A percentile compares a stretch with the other conserved stretches of the same genome.
These are phyloP conservation scores for Oehlia diaphana DNA, from an alignment of 192 early-diverging fungal species.

Conservation along the genomic window DNA sequence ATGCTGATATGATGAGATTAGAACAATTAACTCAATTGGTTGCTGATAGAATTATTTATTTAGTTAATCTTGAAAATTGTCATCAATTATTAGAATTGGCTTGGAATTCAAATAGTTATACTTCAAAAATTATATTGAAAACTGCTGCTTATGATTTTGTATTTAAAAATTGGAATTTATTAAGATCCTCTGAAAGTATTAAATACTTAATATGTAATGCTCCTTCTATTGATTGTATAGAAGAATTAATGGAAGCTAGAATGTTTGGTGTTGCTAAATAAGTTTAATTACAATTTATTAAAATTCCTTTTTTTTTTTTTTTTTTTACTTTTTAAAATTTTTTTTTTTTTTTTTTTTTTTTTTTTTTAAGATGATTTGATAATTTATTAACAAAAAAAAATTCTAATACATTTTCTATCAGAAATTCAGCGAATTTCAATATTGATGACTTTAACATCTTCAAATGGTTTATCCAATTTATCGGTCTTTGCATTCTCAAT, in stretches of 20 bases:
- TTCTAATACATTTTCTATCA: background rate
- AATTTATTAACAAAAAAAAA: background rate
- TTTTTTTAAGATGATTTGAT: background rate
- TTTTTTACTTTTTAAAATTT: too few relatives aligned
- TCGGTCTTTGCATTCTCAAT: slow-evolving; percentile 84
- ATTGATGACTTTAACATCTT: slow-evolving; percentile 77
- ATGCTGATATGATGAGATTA: slow-evolving; percentile 22
- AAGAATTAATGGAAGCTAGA: slow-evolving; percentile 19
- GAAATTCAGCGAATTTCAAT: slow-evolving; percentile 65
- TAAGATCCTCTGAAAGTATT: slow-evolving; percentile 9
- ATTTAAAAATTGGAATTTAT: background rate
- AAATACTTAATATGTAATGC: background rate
- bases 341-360: background rate
- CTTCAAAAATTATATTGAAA: background rate
- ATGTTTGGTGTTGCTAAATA: slow-evolving; percentile 13
- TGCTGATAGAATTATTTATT: slow-evolving; percentile 7
- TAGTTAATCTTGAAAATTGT: slow-evolving; percentile 19
- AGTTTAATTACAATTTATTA: background rate
- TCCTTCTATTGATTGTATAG: slow-evolving; percentile 5
- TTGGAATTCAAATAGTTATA: slow-evolving; percentile 13
- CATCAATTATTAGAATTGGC: slow-evolving; percentile 17
- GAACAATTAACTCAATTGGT: slow-evolving; percentile 1
- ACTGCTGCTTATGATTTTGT: slow-evolving; percentile 11
- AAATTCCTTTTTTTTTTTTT: background rate
- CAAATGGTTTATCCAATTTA: slow-evolving; percentile 87